A percentile compares a stretch with the other conserved stretches of the same genome.
phyloP scores from a whole-genome alignment of 1,284 basidiomycete species.

The Earliella scabrosa region DNA sequence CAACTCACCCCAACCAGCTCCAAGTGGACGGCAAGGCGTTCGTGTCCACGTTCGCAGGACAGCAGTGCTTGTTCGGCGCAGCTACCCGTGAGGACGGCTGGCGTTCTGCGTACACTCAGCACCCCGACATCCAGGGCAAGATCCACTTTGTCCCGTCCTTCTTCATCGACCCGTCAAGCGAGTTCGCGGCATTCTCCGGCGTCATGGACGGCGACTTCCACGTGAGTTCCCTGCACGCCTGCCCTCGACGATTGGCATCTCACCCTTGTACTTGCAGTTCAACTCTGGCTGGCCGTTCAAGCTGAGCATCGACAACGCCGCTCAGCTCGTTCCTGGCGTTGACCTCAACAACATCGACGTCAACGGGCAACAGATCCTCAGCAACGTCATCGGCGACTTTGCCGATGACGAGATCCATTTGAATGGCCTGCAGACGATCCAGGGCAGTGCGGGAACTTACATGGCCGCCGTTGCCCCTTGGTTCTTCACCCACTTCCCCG shows the following conservation, averaged over 20 bases:
- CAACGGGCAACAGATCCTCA: slow-evolving; percentile 41
- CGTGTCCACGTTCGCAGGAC: slow-evolving; percentile 83
- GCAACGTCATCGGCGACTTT: slow-evolving; percentile 45
- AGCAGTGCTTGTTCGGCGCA: slow-evolving; percentile 69
- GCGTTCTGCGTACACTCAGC: slow-evolving; percentile 57
- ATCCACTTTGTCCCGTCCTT: slow-evolving; percentile 71
- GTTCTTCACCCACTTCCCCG: slow-evolving; percentile 82
- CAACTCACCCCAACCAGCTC: slow-evolving; percentile 68
- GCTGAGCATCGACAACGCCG: slow-evolving; percentile 49
- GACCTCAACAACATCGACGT: slow-evolving; percentile 29
- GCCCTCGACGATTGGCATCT: slow-evolving; percentile 2
- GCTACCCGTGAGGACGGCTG: slow-evolving; percentile 58
- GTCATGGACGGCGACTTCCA: slow-evolving; percentile 67
- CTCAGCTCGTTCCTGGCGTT: slow-evolving; percentile 30
- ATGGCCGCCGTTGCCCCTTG: slow-evolving; percentile 45
- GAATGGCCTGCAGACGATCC: slow-evolving; percentile 29
- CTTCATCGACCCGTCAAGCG: slow-evolving; percentile 58
- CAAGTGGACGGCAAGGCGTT: slow-evolving; percentile 61
- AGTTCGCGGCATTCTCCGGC: slow-evolving; percentile 49
- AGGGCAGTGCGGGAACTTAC: slow-evolving; percentile 28
- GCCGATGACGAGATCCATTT: slow-evolving; percentile 49
- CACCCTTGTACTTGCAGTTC: slow-evolving; percentile 54
- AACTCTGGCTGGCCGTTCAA: slow-evolving; percentile 70
- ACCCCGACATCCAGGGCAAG: slow-evolving; percentile 48
- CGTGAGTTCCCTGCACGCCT: slow-evolving; percentile 38